Evolutionary conservation across 306 rosid genomes (phyloP), one percentile per base, ranked within the genome.

Genomic region (Cucumis cinereus): DNA sequence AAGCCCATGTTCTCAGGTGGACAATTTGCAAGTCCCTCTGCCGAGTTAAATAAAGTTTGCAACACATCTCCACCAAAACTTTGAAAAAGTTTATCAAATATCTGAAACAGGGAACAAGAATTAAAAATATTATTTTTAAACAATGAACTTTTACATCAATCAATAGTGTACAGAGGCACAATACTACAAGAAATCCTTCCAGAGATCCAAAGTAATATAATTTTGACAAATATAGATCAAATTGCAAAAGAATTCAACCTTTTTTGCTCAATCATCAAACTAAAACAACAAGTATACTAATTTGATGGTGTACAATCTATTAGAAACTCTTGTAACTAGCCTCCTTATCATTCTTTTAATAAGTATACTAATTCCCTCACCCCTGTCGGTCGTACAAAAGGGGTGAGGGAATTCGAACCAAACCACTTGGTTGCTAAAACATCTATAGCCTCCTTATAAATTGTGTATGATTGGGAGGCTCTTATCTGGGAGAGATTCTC

Each of bases 21-120:
- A 40, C 92, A 88, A 83, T 67, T 89, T 68, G 97, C 96, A 84
- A 94, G 96, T 66, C 92, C 93, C 55, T 94, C 96, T 15, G 97
- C 94, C 17, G 99, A 85, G 76, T 92, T 90, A 85, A 94, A 94
- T 62, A 92, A 83, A 45, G 96, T 90, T 87, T 90, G 95, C 89
- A 94, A 77, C 47, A 94, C 97, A 80, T 94, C 99, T 80, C 90
- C 91, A 78, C 85, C 89, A 81, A 94, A 91, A 89, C 87, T 92
- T 89, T 92, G 99, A 79, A 97, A 92, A 68, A 94, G 82, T 87
- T 90, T 94, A 88, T 94, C 99, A 87, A 94, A 94, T 87, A 94
- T 94, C 99, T 94, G 92, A 77, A 88, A 77, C 69, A 76, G 43
- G 19, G n/a, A 72, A 63, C 43, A 85, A 78, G 75, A 74, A 87